Base-by-base conservation (phyloP, 371 early-diverging fungal genomes). In the Rhizopus stolonifer region DNA sequence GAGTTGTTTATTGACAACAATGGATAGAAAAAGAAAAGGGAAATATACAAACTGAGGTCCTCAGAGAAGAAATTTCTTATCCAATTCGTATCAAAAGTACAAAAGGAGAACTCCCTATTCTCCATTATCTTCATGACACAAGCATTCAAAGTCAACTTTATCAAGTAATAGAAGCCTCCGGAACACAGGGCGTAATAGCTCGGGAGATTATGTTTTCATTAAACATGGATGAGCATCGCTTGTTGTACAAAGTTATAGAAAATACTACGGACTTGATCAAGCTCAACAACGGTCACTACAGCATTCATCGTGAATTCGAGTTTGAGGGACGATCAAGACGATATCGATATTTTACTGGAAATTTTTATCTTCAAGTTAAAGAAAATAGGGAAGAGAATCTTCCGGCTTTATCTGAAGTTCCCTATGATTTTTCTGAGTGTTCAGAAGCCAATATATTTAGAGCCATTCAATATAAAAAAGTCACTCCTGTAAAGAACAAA, bases 291-390 rank as follows among this genome's bases (percentile, higher is more conserved):
- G 49, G 50, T 2, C 21, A 31, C 4, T 49, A 42, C 19, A 45
- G 49, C 26, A 39, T 46, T 32, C 29, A 43, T n/a, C 69, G 69
- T 21, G 21, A 49, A 3, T 29, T 75, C 3, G 76, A 75, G 33
- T 71, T 75, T 47, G 67, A 67, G 40, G 68, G 72, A 5, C 62
- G 66, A 23, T 33, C 59, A 4, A 47, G 57, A 25, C 57, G 70
- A 6, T 75, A 67, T 49, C 62, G 76, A 9, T 75, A 75, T 32
- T 75, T 55, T 44, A 60, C 69, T 2, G 48, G 50, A 24, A 29
- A 47, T 10, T 44, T 46, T 1, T 70, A 66, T 24, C 36, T 44
- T 25, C 61, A 58, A 13, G 19, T 25, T 1, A 43, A 49, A 2
- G 58, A 70, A 25, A 29, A 49, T 9, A 46, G 43, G 4, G 59